Evolutionary conservation across 2,329 filamentous ascomycete species (phyloP), one percentile per base, ranked within the genome.

Genomic region (Onygenales sp.): DNA sequence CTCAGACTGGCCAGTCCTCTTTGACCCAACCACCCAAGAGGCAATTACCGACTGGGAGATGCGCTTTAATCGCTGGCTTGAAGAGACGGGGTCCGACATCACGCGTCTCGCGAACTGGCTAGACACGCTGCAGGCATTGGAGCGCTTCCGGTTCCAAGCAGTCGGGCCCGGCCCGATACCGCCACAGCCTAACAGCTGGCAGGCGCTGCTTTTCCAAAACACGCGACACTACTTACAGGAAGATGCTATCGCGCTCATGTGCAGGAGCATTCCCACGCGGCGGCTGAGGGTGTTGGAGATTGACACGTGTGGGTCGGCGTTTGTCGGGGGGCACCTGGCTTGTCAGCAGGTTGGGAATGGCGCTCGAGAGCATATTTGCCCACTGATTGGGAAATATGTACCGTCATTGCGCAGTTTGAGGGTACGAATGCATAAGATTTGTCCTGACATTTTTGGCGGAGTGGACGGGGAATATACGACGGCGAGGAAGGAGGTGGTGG

Each of bases 401-500:
- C 43, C 45, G 9, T 14, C 33, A 17, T 11, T 53, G 11, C 10
- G 13, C 14, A 33, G 11, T 6, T 17, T 54, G 38, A 45, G 32
- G 10, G 45, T 54, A 21, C 47, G 52, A 8, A 54, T 54, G 52
- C 52, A 41, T 31, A 13, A 39, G n/a, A 54, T 54, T 13, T 54
- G 52, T 32, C 45, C 46, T 2, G 52, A 54, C 7, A 33, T 54
- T 32, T 54, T 54, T 54, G 52, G 47, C 6, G 42, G 35, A 21
- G 32, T 13, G 8, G 11, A 36, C 31, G 11, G 9, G 11, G 33
- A 13, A 32, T 35, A 31, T 35, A 47, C 43, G 6, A 39, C 44
- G 6, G 21, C 35, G 17, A 33, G 35, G 14, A 53, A 53, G 43
- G 35, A 42, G 35, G 32, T 52, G 10, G 43, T 53, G 11, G 39